phyloP scores from a whole-genome alignment of 495 filamentous ascomycete genomes.

The Aspergillus conjunctus region DNA sequence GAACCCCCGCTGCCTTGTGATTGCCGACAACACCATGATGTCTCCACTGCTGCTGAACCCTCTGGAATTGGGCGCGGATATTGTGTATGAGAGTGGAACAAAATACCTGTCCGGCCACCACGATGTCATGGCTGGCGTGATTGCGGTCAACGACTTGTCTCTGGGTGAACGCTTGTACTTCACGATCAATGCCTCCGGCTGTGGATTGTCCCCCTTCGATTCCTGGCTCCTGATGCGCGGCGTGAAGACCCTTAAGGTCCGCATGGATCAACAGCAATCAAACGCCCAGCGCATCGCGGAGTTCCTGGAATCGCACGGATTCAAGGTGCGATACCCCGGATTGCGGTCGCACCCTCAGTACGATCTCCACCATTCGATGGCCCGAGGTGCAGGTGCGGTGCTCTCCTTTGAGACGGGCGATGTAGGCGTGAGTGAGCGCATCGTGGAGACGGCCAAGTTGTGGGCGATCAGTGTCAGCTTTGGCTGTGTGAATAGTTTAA shows the following conservation, averaged over 20 bases:
- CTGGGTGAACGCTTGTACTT: constrained; percentile 92
- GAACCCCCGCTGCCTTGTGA: constrained; percentile 80
- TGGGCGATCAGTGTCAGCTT: constrained; percentile 97
- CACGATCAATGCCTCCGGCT: constrained; percentile 93
- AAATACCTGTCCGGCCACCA: constrained; percentile 98
- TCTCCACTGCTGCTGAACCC: constrained; percentile 90
- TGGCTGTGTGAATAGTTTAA: constrained; percentile 96
- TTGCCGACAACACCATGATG: constrained; percentile 98
- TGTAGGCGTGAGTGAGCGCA: constrained; percentile 76
- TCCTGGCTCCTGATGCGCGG: constrained; percentile 93
- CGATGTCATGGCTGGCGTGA: constrained; percentile 97
- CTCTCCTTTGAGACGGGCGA: constrained; percentile 95
- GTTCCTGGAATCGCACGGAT: constrained; percentile 88
- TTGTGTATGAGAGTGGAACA: constrained; percentile 95
- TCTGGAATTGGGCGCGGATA: constrained; percentile 89
- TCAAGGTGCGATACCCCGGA: constrained; percentile 92
- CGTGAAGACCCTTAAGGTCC: constrained; percentile 92
- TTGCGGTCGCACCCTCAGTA: constrained; percentile 94
- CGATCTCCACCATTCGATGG: constrained; percentile 92
- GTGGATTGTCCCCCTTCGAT: constrained; percentile 91
- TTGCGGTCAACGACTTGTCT: constrained; percentile 79
- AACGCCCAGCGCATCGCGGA: constrained; percentile 89
- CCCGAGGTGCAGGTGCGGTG: constrained; percentile 89
- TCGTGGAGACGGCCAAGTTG: constrained; percentile 87
- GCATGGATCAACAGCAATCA: constrained; percentile 96